Evolutionary conservation across 371 early-diverging fungal species (phyloP).

Genomic region (Cokeromyces recurvatus): DNA sequence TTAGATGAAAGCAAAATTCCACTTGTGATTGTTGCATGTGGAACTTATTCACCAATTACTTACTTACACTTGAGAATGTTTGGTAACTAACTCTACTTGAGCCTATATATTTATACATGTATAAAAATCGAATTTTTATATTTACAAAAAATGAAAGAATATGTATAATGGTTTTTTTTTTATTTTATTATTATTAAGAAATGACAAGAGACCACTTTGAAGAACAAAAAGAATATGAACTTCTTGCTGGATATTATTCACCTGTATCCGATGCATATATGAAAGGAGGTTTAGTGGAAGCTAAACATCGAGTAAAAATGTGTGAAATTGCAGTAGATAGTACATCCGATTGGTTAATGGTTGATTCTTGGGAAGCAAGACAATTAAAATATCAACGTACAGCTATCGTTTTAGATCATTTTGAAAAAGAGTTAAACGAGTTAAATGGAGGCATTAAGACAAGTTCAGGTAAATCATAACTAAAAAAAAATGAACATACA

Average conservation of each 20-base stretch:
- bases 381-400: constrained; percentile 85
- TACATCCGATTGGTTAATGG: constrained; percentile 88
- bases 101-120: no score
- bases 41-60: constrained; percentile 96
- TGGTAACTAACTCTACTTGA: no score
- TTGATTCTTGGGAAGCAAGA: constrained; percentile 92
- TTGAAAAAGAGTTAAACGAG: constrained; percentile 81
- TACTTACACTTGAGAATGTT: constrained; percentile 97
- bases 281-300: constrained; percentile 87
- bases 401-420: constrained; percentile 91
- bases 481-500: not conserved
- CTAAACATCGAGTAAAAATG: constrained; percentile 89
- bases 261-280: constrained; percentile 92
- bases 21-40: constrained; percentile 92
- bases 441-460: constrained; percentile 47
- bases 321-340: constrained; percentile 83
- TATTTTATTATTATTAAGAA: constrained; percentile 49
- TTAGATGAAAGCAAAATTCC: constrained; percentile 84
- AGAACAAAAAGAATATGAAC: constrained; percentile 70
- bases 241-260: constrained; percentile 93
- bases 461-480: constrained; percentile 5
- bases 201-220: constrained; percentile 89
- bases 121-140: no score
- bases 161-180: not conserved
- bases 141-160: constrained; percentile 3